Percentiles rank a stretch among this genome's conserved stretches.
phyloP scores from a whole-genome alignment of 495 filamentous ascomycete genomes.

The Annulohypoxylon moriforme region DNA sequence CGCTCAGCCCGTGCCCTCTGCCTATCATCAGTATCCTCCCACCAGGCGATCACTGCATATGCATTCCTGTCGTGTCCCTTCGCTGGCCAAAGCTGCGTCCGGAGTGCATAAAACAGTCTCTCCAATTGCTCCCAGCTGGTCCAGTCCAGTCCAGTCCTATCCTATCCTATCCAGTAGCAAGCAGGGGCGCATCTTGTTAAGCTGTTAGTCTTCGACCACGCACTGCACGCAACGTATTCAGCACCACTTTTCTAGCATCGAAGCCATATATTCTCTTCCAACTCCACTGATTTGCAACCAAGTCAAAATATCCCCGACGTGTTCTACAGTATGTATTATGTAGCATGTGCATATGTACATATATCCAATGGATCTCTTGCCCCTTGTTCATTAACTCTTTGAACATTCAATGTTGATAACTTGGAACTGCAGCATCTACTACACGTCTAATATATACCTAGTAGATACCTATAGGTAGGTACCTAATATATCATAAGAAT shows the following conservation, averaged over 20 bases:
- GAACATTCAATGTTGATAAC: too few species aligned
- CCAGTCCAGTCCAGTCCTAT: slow-evolving; percentile 3
- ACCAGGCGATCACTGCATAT: slow-evolving; percentile 52
- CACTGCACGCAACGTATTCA: slow-evolving; percentile 22
- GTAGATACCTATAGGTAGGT: background rate
- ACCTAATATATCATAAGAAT: too few species aligned
- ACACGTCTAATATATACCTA: background rate
- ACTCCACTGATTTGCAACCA: slow-evolving; percentile 29
- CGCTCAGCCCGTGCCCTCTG: slow-evolving; percentile 30
- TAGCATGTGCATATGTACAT: slow-evolving; percentile 2
- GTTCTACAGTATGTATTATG: slow-evolving; percentile 11
- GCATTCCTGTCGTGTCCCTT: slow-evolving; percentile 52
- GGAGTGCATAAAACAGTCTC: slow-evolving; percentile 48
- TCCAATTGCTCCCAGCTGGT: slow-evolving; percentile 7
- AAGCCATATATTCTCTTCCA: slow-evolving; percentile 20
- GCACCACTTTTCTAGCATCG: slow-evolving; percentile 33
- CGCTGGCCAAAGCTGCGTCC: slow-evolving; percentile 49
- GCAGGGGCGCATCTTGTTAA: slow-evolving; percentile 28
- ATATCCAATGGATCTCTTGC: background rate
- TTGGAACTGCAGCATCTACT: too few species aligned
- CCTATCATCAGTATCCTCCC: slow-evolving; percentile 37
- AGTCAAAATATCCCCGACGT: slow-evolving; percentile 34
- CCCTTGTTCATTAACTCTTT: background rate
- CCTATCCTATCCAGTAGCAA: slow-evolving; percentile 21
- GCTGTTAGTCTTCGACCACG: slow-evolving; percentile 19